phyloP scores from a whole-genome alignment of 805 yeast genomes.

The Starmerella kuoi region DNA sequence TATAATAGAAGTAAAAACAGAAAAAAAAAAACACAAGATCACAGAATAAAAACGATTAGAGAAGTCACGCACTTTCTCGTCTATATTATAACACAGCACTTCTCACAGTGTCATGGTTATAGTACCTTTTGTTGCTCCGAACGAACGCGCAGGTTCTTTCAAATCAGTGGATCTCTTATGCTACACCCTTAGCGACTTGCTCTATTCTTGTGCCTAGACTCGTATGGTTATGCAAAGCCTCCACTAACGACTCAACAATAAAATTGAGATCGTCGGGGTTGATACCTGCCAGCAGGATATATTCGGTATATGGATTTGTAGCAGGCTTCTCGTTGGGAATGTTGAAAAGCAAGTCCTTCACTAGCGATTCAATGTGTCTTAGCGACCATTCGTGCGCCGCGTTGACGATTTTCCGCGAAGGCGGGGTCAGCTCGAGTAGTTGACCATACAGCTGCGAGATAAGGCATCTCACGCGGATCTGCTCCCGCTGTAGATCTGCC shows the following conservation, averaged over 20 bases:
- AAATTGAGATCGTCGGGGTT: constrained; percentile 20
- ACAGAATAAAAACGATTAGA: too few relatives aligned
- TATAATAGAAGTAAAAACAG: too few relatives aligned
- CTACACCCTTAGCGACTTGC: constrained; percentile 28
- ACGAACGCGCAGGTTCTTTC: too few relatives aligned
- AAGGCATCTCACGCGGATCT: constrained; percentile 28
- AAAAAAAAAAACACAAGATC: too few relatives aligned
- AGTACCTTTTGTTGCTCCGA: too few relatives aligned
- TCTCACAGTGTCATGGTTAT: too few relatives aligned
- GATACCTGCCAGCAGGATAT: constrained; percentile 22
- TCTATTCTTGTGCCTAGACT: constrained; percentile 24
- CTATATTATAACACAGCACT: too few relatives aligned
- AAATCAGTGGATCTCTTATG: too few relatives aligned
- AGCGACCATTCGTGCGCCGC: constrained; percentile 30
- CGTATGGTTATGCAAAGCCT: constrained; percentile 24
- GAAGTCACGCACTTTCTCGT: too few relatives aligned
- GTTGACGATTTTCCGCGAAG: constrained; percentile 23
- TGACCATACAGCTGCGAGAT: constrained; percentile 25
- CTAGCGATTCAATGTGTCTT: constrained; percentile 25
- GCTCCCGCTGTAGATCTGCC: constrained; percentile 21
- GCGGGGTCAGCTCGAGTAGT: constrained; percentile 25
- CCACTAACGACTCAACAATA: constrained; percentile 22
- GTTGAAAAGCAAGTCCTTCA: constrained; percentile 24
- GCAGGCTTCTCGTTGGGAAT: constrained; percentile 23
- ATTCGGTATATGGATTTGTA: constrained; percentile 23